These are phyloP conservation scores for Ustilago nuda DNA, from an alignment of 1,284 basidiomycete species.

Conservation along the genomic window DNA sequence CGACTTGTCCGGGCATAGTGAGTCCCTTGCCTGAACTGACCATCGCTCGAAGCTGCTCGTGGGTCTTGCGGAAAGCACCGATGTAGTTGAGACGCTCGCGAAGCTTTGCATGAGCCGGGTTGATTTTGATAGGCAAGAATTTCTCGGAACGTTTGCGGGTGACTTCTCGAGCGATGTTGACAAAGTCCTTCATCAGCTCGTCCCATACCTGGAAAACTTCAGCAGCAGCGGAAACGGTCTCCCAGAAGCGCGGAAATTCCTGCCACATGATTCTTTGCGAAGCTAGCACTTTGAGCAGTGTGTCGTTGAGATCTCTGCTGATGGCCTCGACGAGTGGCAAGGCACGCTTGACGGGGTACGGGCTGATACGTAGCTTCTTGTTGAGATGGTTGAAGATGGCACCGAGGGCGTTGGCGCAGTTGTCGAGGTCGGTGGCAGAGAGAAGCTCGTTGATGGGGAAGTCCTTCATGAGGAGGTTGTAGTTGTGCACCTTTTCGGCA, in stretches of 20 bases:
- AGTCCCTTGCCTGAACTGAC: slow-evolving; percentile 88
- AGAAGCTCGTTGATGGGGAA: slow-evolving; percentile 96
- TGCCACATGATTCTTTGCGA: slow-evolving; percentile 91
- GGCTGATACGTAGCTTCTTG: slow-evolving; percentile 82
- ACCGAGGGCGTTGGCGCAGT: slow-evolving; percentile 86
- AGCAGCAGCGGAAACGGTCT: slow-evolving; percentile 80
- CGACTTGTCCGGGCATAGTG: slow-evolving; percentile 24
- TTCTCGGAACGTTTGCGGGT: slow-evolving; percentile 90
- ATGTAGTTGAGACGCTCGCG: slow-evolving; percentile 90
- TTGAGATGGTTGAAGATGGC: slow-evolving; percentile 94
- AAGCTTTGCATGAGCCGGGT: slow-evolving; percentile 87
- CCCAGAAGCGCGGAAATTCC: slow-evolving; percentile 92
- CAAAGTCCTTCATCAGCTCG: slow-evolving; percentile 96
- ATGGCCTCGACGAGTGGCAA: slow-evolving; percentile 97
- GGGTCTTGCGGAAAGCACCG: slow-evolving; percentile 90
- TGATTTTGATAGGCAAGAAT: slow-evolving; percentile 97
- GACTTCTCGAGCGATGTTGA: slow-evolving; percentile 94
- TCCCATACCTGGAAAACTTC: slow-evolving; percentile 95
- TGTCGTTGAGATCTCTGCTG: slow-evolving; percentile 95
- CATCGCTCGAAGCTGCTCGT: slow-evolving; percentile 97
- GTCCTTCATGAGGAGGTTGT: slow-evolving; percentile 98
- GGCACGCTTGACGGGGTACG: slow-evolving; percentile 94
- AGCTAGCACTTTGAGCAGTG: slow-evolving; percentile 88
- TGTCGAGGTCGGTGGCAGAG: slow-evolving; percentile 93
- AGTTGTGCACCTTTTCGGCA: slow-evolving; percentile 70